Percentiles rank a stretch among this genome's conserved stretches.
Conservation (phyloP, 345 rosid genomes). For the Eucalyptus marginata region DNA sequence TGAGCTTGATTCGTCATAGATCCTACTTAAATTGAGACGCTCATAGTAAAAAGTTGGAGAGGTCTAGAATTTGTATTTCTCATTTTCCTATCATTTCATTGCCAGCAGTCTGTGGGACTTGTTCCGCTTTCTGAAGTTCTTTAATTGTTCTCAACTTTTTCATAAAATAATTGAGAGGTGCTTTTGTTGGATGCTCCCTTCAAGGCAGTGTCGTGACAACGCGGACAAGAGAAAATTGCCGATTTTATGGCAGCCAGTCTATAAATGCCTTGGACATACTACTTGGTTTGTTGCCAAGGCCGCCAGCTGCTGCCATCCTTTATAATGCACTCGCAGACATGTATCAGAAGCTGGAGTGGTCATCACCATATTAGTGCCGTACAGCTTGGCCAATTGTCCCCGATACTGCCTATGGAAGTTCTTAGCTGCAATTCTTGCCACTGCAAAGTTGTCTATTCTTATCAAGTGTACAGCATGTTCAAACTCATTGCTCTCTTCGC, state of each 20-base stretch:
- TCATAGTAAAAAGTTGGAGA: neutral
- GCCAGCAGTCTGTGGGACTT: neutral
- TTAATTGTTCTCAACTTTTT: neutral
- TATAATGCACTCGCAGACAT: constrained; percentile 68
- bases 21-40: neutral
- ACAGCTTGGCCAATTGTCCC: neutral
- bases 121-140: neutral
- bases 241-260: constrained; percentile 85
- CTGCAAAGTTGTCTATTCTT: neutral
- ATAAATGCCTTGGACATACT: constrained; percentile 62
- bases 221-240: constrained; percentile 54
- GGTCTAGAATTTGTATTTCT: neutral
- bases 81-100: neutral
- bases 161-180: constrained; percentile 33
- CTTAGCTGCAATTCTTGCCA: neutral
- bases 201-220: constrained; percentile 83
- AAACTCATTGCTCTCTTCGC: neutral
- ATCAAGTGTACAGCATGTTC: neutral
- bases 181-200: constrained; percentile 88
- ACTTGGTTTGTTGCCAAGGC: constrained; percentile 67
- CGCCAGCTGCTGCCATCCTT: constrained; percentile 83
- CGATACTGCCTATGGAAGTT: neutral
- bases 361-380: neutral
- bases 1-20: neutral
- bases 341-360: constrained; percentile 40